Evolutionary conservation across 371 early-diverging fungal species (phyloP), one percentile per base, ranked within the genome.

Genomic region (Syncephalastrum racemosum): DNA sequence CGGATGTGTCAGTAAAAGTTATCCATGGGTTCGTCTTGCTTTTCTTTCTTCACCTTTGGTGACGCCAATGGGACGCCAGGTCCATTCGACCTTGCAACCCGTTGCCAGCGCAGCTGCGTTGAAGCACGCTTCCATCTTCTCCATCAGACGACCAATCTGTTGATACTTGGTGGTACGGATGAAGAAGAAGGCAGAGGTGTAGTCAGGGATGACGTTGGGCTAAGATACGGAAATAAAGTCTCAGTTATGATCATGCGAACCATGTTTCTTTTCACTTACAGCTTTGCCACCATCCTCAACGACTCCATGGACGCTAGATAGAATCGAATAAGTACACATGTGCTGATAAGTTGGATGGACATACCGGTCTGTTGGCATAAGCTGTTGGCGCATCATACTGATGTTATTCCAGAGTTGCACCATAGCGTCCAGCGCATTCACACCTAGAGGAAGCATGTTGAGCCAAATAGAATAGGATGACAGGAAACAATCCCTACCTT

Each of bases 401-500:
- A 89, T 80, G 18, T 73, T 76, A 46, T 79, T 73, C 68, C 82
- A 19, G 75, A 75, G 45, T 45, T 73, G 60, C 5, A 84, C 71
- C 22, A 81, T 64, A 1, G 90, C 89, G 59, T 89, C 86, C 25
- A 89, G 67, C 7, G 90, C 90, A 59, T 90, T 89, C 50, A 84
- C 70, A 13, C 68, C 67, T 58, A 46, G 39, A 43, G 42, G 18
- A 31, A 31, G 8, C 36, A 31, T 8, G 36, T 31, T 31, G 36
- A 31, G 36, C 36, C 6, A 31, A 31, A 31, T 31, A 8, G 36
- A 5, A 25, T 4, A 25, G 5, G 5, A 12, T 31, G 36, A 31
- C 36, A 2, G 15, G 6, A 1, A 12, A 15, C 2, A 4, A 23
- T 27, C 5, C 46, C 77, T 67, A 22, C 88, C 89, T 25, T 84